A percentile compares a stretch with the other conserved stretches of the same genome.
Conservation (phyloP, 2,329 filamentous ascomycete species). For the Paradendryphiella salina region DNA sequence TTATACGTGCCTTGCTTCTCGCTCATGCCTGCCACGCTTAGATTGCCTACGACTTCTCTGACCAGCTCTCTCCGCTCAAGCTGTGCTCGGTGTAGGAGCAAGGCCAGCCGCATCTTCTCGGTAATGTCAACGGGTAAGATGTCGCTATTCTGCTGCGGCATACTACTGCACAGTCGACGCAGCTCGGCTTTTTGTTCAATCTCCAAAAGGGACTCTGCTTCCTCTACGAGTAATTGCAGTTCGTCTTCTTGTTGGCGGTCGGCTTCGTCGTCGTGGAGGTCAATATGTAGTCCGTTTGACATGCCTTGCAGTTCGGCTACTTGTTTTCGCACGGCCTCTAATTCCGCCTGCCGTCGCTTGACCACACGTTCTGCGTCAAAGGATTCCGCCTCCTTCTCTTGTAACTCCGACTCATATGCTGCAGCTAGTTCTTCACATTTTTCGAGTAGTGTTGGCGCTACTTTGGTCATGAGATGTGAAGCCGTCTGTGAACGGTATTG, state of each 20-base stretch:
- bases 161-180: constrained; percentile 34
- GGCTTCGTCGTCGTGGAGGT: constrained; percentile 44
- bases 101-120: constrained; percentile 61
- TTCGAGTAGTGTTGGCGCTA: constrained; percentile 59
- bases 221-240: constrained; percentile 42
- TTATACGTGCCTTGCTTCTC: constrained; percentile 76
- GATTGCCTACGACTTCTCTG: constrained; percentile 67
- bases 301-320: constrained; percentile 57
- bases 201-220: constrained; percentile 51
- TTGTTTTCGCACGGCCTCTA: constrained; percentile 63
- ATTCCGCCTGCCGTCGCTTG: constrained; percentile 67
- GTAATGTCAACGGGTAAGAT: constrained; percentile 49
- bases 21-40: constrained; percentile 69
- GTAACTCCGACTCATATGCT: constrained; percentile 72
- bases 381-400: constrained; percentile 65
- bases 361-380: constrained; percentile 54
- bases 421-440: constrained; percentile 51
- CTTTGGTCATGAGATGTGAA: constrained; percentile 64
- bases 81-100: constrained; percentile 61
- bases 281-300: constrained; percentile 33
- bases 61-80: constrained; percentile 66
- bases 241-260: constrained; percentile 44
- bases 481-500: constrained; percentile 53
- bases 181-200: constrained; percentile 51
- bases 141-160: constrained; percentile 22